Conservation (phyloP, 495 filamentous ascomycete species). For the Trichoderma erinaceum region DNA sequence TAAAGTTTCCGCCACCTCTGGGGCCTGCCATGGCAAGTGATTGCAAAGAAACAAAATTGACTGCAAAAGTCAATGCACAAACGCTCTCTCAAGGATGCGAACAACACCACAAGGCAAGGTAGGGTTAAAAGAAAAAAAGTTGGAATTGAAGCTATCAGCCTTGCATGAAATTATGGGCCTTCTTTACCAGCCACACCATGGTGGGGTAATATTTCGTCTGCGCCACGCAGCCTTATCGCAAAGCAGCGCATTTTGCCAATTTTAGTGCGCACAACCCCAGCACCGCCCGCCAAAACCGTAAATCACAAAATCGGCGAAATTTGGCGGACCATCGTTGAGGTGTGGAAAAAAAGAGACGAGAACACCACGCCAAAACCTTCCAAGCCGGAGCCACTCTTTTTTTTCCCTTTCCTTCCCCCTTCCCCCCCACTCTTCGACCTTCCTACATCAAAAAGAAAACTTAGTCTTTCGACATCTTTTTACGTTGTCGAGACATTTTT, state of each 20-base stretch:
- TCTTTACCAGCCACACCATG: slow-evolving; percentile 14
- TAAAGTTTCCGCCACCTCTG: not conserved
- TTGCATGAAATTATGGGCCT: slow-evolving; percentile 19
- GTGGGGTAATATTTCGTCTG: not conserved
- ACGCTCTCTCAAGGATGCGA: not conserved
- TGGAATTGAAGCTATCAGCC: slow-evolving; percentile 21
- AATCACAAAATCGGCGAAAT: slow-evolving; percentile 26
- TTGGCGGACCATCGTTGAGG: slow-evolving; percentile 17
- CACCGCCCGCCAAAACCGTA: slow-evolving; percentile 13
- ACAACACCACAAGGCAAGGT: not conserved
- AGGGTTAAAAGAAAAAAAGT: slow-evolving; percentile 20
- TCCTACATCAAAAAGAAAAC: not conserved
- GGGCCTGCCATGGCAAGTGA: not conserved
- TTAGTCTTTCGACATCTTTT: slow-evolving; percentile 7
- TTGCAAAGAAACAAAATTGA: not conserved
- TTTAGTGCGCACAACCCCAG: slow-evolving; percentile 13
- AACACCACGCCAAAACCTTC: not conserved
- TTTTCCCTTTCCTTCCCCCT: slow-evolving; percentile 4
- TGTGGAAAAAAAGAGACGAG: not conserved
- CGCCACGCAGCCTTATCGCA: slow-evolving; percentile 15
- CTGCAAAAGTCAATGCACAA: slow-evolving; percentile 20
- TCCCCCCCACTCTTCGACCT: slow-evolving; percentile 7
- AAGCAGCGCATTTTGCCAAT: not conserved
- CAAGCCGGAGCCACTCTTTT: not conserved
- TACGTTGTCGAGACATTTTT: not conserved